Base-by-base conservation (phyloP, 2,329 filamentous ascomycete species). In the Fusarium lateritium region DNA sequence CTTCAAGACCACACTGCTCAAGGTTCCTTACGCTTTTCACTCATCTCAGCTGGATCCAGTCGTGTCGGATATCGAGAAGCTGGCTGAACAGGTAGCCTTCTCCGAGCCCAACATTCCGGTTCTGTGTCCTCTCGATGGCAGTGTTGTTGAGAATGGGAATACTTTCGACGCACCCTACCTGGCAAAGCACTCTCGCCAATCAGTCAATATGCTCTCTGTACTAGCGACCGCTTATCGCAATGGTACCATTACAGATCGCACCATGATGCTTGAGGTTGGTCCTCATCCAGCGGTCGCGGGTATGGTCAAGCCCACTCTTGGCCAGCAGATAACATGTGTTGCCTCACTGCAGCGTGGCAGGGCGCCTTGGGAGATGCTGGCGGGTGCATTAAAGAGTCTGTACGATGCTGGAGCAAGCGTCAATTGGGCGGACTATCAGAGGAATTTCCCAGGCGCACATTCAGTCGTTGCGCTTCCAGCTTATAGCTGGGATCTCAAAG, bases 401-500 rank as follows among this genome's bases (percentile, higher is more conserved):
- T 73, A 73, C 3, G 52, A 62, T 0, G 67, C 61, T 5, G 70
- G 70, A 1, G 55, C 65, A 2, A 60, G 15, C 17, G 60, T 73
- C 6, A 31, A n/a, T 14, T 73, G 70, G 70, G 38, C 58, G 0
- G 76, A 80, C 2, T 80, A 81, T 11, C 82, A 73, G 21, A 50
- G 47, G 0, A 65, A 64, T n/a, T 73, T 73, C 22, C 60, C 52
- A 3, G 43, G 55, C 2, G 56, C 67, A 0, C 67, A 73, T 2
- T 50, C 38, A 7, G 65, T 94, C 14, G 78, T 93, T 7, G 80
- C 86, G 3, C 81, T 94, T 2, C 92, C 92, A 0, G 86, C 86
- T 5, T 94, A 94, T 75, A 85, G 84, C 1, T 94, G 91, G 79
- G 90, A 94, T 71, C 83, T 88, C 72, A 93, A 93, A 83, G 90